Evolutionary conservation across 2,329 filamentous ascomycete species (phyloP), one percentile per base, ranked within the genome.

Genomic region (Chrysoporthe puriensis): DNA sequence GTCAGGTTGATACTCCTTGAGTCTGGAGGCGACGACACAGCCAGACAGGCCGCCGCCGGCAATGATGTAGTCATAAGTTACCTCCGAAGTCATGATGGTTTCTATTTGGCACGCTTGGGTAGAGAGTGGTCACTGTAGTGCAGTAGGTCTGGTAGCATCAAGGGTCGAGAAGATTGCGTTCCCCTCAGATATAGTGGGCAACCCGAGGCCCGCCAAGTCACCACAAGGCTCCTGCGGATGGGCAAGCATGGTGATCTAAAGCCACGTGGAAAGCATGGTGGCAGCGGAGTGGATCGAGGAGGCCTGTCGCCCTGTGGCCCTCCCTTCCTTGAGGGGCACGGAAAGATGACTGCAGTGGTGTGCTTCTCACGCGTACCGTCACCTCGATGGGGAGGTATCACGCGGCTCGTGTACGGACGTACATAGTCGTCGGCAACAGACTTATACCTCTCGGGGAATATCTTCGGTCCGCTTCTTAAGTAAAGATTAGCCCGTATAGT

Each of bases 11-110:
- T 70, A 69, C 59, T 69, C 62, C 18, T 58, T 50, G 1, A 81
- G 73, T 6, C 79, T 72, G 59, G 75, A 78, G 0, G 78, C 76
- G 6, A 79, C 66, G 32, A 80, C 77, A 9, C 76, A 76, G 21
- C 79, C 56, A 21, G 56, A 36, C 56, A 42, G 56, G 36, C 56
- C 56, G 36, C 56, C 56, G n/a, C 56, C 56, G 8, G 80, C 74
- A 26, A 82, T 72, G 5, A 82, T 78, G 66, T 76, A 77, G 59
- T 81, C 78, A 42, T 64, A 67, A 11, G 26, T 43, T 18, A 34
- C 1, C n/a, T 58, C 56, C n/a, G 8, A 58, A 34, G 50, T 21
- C 50, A 54, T 54, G 50, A 13, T 13, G 9, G 13, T 48, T 34
- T 16, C 14, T 32, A 11, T n/a, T 21, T 26, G 21, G 9, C 6